These are phyloP conservation scores for Salix arbutifolia DNA, from an alignment of 345 rosid genomes.

Conservation along the genomic window DNA sequence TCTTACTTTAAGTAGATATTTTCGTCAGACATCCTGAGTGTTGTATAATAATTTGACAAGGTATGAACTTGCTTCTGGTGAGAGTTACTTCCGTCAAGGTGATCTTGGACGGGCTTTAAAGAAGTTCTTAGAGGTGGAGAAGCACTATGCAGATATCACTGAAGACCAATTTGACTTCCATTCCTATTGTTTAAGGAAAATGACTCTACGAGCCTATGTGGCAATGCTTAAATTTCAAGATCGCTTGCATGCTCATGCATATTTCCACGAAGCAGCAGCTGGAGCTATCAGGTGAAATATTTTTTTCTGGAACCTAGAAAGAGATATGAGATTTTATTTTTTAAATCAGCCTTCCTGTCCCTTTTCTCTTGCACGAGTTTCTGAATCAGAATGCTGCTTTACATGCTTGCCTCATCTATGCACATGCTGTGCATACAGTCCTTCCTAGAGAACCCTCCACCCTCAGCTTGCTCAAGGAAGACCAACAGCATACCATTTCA, in stretches of 20 bases:
- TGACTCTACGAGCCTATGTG: constrained; percentile 94
- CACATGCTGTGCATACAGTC: not conserved
- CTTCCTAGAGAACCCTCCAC: not conserved
- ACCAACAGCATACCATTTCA: not conserved
- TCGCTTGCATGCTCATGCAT: constrained; percentile 82
- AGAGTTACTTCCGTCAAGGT: constrained; percentile 90
- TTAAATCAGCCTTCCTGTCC: not conserved
- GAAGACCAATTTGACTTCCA: constrained; percentile 99
- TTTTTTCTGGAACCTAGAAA: not conserved
- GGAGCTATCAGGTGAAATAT: constrained; percentile 74
- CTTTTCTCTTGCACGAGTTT: not conserved
- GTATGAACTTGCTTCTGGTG: constrained; percentile 99
- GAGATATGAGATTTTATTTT: not conserved
- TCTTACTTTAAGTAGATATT: constrained; percentile 11
- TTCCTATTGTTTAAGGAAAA: constrained; percentile 95
- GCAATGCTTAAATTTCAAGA: constrained; percentile 99
- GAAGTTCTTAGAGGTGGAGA: constrained; percentile 94
- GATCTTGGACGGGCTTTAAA: constrained; percentile 94
- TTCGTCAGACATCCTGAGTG: constrained; percentile 8
- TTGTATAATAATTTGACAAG: constrained; percentile 33
- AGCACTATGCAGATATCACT: constrained; percentile 96
- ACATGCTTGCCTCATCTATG: not conserved
- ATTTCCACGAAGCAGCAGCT: constrained; percentile 93
- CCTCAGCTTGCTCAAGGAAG: not conserved
- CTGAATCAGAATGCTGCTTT: not conserved